phyloP scores from a whole-genome alignment of 352 stramenopile species.

The Pilasporangium apinafurcum region DNA sequence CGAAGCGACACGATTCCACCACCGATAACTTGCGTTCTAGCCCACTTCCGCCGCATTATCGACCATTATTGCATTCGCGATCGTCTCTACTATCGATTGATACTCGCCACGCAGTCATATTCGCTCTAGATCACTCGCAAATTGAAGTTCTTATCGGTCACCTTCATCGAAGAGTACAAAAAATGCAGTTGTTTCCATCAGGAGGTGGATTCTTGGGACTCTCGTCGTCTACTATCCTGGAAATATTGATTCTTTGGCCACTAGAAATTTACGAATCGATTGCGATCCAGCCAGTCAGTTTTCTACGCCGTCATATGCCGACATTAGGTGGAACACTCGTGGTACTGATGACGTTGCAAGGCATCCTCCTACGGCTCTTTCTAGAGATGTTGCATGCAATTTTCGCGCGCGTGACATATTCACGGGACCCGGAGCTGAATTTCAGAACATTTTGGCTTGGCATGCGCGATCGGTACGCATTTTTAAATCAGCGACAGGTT shows the following conservation, averaged over 20 bases:
- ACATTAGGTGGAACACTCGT: conserved; percentile 68
- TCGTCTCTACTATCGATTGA: too few relatives aligned
- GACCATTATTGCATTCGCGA: too few relatives aligned
- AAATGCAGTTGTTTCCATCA: too few relatives aligned
- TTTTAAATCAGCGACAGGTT: conserved; percentile 31
- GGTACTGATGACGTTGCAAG: conserved; percentile 70
- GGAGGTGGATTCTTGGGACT: too few relatives aligned
- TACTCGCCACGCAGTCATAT: too few relatives aligned
- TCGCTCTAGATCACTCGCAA: too few relatives aligned
- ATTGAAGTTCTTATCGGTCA: too few relatives aligned
- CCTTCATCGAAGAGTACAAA: background rate
- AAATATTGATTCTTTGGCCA: conserved; percentile 51
- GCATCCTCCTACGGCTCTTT: conserved; percentile 60
- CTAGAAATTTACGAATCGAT: conserved; percentile 73
- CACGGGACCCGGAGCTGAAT: conserved; percentile 54
- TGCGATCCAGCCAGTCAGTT: conserved; percentile 67
- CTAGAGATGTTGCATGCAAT: conserved; percentile 58
- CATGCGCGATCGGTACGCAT: conserved; percentile 68
- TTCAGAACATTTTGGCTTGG: conserved; percentile 68
- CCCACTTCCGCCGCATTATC: too few relatives aligned
- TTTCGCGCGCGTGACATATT: conserved; percentile 65
- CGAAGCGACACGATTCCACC: too few relatives aligned
- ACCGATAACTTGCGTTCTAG: too few relatives aligned
- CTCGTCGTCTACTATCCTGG: conserved; percentile 38
- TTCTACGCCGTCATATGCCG: conserved; percentile 68